These are phyloP conservation scores for Fusarium ramigenum DNA, from an alignment of 2,329 filamentous ascomycete genomes.

Conservation along the genomic window DNA sequence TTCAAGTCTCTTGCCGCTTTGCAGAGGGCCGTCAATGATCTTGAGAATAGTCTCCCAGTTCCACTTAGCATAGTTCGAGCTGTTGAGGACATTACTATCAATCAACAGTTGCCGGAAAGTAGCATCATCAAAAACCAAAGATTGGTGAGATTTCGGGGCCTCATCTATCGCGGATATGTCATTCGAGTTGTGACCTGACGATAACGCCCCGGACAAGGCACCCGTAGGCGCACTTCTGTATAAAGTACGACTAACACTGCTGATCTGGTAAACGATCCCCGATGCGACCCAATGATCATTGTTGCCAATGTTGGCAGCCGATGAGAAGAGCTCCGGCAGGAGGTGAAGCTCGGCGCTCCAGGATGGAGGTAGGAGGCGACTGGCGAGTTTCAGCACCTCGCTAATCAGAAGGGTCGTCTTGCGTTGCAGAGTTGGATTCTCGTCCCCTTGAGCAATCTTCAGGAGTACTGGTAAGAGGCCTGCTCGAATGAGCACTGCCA, in stretches of 20 bases:
- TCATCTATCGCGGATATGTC: constrained; percentile 65
- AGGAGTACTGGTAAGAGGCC: constrained; percentile 73
- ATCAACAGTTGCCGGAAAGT: constrained; percentile 72
- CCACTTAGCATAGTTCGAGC: constrained; percentile 94
- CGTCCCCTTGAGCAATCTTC: constrained; percentile 72
- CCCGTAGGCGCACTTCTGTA: constrained; percentile 76
- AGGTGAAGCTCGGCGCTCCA: constrained; percentile 89
- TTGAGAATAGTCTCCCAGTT: constrained; percentile 94
- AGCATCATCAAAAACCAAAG: constrained; percentile 64
- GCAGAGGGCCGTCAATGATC: constrained; percentile 90
- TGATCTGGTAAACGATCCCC: constrained; percentile 95
- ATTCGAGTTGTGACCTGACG: constrained; percentile 56
- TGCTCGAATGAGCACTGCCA: constrained; percentile 85
- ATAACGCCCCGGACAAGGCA: constrained; percentile 49
- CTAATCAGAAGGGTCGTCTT: constrained; percentile 92
- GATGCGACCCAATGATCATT: constrained; percentile 83
- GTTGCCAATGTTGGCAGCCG: constrained; percentile 75
- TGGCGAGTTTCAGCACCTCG: constrained; percentile 89
- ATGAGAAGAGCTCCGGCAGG: constrained; percentile 83
- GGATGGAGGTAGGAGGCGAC: constrained; percentile 80
- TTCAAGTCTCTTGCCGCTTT: constrained; percentile 89
- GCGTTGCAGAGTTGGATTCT: constrained; percentile 77
- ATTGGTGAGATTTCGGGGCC: constrained; percentile 60
- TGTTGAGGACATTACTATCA: constrained; percentile 87
- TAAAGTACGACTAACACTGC: constrained; percentile 93